A percentile compares a stretch with the other conserved stretches of the same genome.
Evolutionary conservation across 345 rosid genomes (phyloP).

Genomic region (Bruguiera sexangula): DNA sequence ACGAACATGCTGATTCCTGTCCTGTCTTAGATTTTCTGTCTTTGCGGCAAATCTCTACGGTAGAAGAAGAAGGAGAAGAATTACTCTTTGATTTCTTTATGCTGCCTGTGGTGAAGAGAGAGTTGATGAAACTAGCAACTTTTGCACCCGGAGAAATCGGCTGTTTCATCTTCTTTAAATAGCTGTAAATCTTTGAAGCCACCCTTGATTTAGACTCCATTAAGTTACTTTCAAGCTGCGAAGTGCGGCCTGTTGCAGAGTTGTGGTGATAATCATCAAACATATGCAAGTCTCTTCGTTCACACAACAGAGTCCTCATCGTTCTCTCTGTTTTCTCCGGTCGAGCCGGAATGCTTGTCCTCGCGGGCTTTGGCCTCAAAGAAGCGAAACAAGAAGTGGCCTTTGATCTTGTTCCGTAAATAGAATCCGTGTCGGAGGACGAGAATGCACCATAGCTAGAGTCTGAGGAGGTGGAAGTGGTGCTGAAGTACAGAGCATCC

Average conservation of each 20-base stretch:
- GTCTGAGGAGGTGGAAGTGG: slow-evolving; percentile 65
- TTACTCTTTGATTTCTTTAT: slow-evolving; percentile 38
- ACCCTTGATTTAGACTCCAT: slow-evolving; percentile 48
- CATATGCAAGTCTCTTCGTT: slow-evolving; percentile 38
- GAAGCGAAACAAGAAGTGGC: slow-evolving; percentile 34
- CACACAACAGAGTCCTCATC: slow-evolving; percentile 41
- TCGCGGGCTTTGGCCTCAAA: slow-evolving; percentile 42
- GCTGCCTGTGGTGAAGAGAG: slow-evolving; percentile 46
- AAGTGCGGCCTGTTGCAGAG: slow-evolving; percentile 29
- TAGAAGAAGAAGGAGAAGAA: slow-evolving; percentile 8
- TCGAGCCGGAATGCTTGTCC: slow-evolving; percentile 28
- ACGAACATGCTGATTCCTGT: slow-evolving; percentile 46
- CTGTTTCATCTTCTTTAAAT: slow-evolving; percentile 55
- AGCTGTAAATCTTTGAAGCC: slow-evolving; percentile 47
- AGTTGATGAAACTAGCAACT: slow-evolving; percentile 61
- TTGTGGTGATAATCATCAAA: slow-evolving; percentile 28
- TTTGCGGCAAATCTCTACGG: slow-evolving; percentile 25
- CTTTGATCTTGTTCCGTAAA: slow-evolving; percentile 31
- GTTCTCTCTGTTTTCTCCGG: slow-evolving; percentile 28
- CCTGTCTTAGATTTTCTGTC: slow-evolving; percentile 20
- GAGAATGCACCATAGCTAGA: slow-evolving; percentile 64
- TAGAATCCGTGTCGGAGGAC: slow-evolving; percentile 62
- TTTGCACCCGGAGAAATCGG: slow-evolving; percentile 74
- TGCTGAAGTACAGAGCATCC: slow-evolving; percentile 54
- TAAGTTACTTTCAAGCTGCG: slow-evolving; percentile 30